Evolutionary conservation across 1,139 yeast species (phyloP).

Genomic region (Diutina rugosa): DNA sequence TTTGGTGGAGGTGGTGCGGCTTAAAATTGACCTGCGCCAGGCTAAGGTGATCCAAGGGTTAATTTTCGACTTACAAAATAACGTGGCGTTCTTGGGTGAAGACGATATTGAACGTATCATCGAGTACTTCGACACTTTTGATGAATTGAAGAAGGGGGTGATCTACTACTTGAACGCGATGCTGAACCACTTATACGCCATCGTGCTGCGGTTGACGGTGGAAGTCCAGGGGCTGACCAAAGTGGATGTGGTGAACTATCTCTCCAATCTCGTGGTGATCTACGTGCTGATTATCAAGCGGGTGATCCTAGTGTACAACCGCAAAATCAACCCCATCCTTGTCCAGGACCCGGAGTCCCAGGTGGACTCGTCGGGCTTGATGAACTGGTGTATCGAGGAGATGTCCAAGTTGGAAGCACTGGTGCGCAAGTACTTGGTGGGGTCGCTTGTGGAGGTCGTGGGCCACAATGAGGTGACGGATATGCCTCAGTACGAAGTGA

Average conservation of each 20-base stretch:
- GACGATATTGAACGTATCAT: slow-evolving; percentile 22
- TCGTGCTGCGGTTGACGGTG: slow-evolving; percentile 24
- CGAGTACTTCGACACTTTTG: slow-evolving; percentile 23
- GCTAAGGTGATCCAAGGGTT: slow-evolving; percentile 24
- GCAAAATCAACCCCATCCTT: background rate
- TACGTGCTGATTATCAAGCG: slow-evolving; percentile 26
- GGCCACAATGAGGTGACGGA: background rate
- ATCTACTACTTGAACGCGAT: slow-evolving; percentile 23
- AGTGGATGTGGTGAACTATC: slow-evolving; percentile 30
- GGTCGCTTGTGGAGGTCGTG: background rate
- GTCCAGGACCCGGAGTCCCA: background rate
- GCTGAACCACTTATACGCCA: slow-evolving; percentile 19
- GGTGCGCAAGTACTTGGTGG: background rate
- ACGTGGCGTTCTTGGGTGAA: slow-evolving; percentile 19
- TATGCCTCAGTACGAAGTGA: slow-evolving; percentile 2
- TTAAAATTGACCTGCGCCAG: slow-evolving; percentile 27
- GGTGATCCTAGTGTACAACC: slow-evolving; percentile 20
- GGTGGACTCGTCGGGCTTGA: background rate
- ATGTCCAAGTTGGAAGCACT: background rate
- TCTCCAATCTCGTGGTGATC: slow-evolving; percentile 30
- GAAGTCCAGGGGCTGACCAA: slow-evolving; percentile 34
- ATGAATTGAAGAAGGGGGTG: slow-evolving; percentile 26
- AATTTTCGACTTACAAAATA: slow-evolving; percentile 25
- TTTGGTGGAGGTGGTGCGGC: slow-evolving; percentile 22
- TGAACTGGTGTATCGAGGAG: slow-evolving; percentile 1